Base-by-base conservation (phyloP, 768 basidiomycete species). In the Tylopilus sp. region DNA sequence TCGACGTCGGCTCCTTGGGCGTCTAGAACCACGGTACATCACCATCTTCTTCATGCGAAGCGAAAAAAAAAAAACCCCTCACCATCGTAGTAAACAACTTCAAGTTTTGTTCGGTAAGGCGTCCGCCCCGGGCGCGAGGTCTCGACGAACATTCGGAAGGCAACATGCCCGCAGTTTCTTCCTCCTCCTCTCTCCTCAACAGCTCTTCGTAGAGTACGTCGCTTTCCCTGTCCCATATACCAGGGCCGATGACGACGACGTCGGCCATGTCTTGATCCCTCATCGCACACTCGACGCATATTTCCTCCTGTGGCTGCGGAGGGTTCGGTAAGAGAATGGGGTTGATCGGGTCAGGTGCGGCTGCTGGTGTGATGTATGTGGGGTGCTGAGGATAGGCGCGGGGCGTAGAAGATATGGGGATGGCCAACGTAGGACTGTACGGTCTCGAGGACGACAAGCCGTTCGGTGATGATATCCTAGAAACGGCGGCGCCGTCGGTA, bases 271-370 rank as follows among this genome's bases (percentile, higher is more conserved):
- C 97, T 65, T 96, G 84, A 70, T 99, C 97, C 29, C 97, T 86
- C 95, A 98, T 98, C 53, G 97, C 88, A 66, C 97, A 99, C 70
- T 98, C 97, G 31, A 97, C 77, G 62, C 96, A 99, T 28, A 98
- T 74, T 68, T 98, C 96, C 61, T 90, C 88, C 58, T 81, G 84
- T 11, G 72, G 74, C 6, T 63, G 64, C 26, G 71, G 81, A 22
- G 77, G 81, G 14, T 75, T 75, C 29, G 84, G 81, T 0, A 80
- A 77, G 61, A 81, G 84, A 5, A 84, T 77, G 4, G 86, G 79
- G 55, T 86, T 84, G 45, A 85, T 75, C 37, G 85, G 76, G 47
- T 76, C 79, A 13, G 79, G 77, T 1, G 80, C 63, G n/a, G 76
- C 66, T 55, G 72, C 55, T 40, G 84, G 83, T 6, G 79, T 85